Percentiles rank a stretch among this genome's conserved stretches.
These are phyloP conservation scores for Pichia cabralensis DNA, from an alignment of 805 yeast genomes.

Conservation along the genomic window DNA sequence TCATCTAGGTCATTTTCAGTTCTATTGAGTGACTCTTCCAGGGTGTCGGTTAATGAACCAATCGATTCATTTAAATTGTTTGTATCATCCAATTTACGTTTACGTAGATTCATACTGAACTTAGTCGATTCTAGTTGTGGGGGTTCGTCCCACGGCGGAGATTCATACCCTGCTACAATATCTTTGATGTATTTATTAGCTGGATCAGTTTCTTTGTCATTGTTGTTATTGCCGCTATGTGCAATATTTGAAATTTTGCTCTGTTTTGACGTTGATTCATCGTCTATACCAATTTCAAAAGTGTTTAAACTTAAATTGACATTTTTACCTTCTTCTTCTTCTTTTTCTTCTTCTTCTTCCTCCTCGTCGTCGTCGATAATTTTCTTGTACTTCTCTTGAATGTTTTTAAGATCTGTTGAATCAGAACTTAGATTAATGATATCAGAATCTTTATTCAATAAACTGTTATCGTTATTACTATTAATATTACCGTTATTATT, in stretches of 20 bases:
- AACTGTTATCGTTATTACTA: too few species aligned
- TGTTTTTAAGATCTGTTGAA: constrained; percentile 2
- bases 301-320: constrained; percentile 1
- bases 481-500: background rate
- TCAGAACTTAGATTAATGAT: too few species aligned
- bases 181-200: constrained; percentile 8
- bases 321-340: background rate
- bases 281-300: constrained; percentile 1
- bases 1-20: constrained; percentile 4
- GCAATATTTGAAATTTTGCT: background rate
- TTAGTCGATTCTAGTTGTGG: constrained; percentile 21
- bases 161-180: constrained; percentile 19
- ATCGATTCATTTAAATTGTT: too few species aligned
- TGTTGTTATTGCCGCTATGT: background rate
- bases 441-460: too few species aligned
- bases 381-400: constrained; percentile 9
- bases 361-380: constrained; percentile 6
- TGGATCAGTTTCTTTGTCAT: background rate
- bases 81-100: background rate
- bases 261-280: constrained; percentile 8
- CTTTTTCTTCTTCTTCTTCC: background rate
- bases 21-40: too few species aligned
- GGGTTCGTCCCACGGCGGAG: constrained; percentile 27
- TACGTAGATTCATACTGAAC: constrained; percentile 4
- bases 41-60: too few species aligned